Evolutionary conservation across 1,284 basidiomycete species (phyloP), one percentile per base, ranked within the genome.

Genomic region (Athelia psychrophila): DNA sequence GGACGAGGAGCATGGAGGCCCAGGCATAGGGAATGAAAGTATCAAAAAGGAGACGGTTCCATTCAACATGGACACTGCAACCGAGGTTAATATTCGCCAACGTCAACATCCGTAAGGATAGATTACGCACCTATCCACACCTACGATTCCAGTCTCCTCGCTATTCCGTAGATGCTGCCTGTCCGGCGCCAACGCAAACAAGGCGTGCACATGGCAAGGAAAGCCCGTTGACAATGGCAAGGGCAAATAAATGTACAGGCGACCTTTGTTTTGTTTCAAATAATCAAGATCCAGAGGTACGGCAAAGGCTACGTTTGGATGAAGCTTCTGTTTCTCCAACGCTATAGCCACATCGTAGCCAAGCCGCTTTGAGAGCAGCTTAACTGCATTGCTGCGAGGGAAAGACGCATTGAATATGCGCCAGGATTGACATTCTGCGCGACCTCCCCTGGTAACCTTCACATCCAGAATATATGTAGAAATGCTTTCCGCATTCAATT

Each of bases 191-290:
- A 80, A 61, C 0, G 77, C 73, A 53, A 81, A 79, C 1, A 75
- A 55, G 0, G 67, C 74, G 56, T 81, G 75, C 9, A 80, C 56
- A 50, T 80, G 77, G 2, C 67, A 64, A 1, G 74, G 73, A 50
- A 79, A 78, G 2, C 68, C 67, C 0, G 78, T 80, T 1, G 55
- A 55, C 22, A 80, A 64, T 0, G 79, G 79, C 0, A 80, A 64
- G 0, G 77, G 77, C 3, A 79, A 69, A 47, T 68, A 77, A 0
- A 77, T 78, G 60, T 78, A 80, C 3, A 79, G 63, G 2, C 72
- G 65, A 3, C 77, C 78, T 20, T 50, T 23, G 5, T 51, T 52
- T 3, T 50, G 18, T 5, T 55, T 25, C 3, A 47, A 36, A 0
- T 22, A 10, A 1, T 56, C 22, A 20, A n/a, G 38, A 22, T 20